phyloP scores from a whole-genome alignment of 805 yeast species.

The Blastobotrys parvus region DNA sequence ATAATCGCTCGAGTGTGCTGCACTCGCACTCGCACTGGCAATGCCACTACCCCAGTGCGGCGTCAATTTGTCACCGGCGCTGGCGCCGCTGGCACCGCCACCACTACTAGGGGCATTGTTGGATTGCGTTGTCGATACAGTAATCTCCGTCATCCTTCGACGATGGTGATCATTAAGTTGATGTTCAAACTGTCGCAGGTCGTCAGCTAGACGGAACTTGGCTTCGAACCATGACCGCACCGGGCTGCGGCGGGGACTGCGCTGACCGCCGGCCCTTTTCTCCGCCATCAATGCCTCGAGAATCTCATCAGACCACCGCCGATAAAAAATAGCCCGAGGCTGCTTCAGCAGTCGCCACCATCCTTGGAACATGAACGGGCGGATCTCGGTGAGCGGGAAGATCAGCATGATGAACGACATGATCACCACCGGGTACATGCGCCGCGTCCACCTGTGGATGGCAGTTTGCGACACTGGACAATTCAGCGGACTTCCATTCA shows the following conservation, averaged over 20 bases:
- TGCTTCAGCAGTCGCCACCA: not conserved
- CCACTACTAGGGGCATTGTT: not conserved
- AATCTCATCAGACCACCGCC: not conserved
- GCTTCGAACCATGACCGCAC: no score
- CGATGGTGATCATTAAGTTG: not conserved
- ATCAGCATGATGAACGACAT: not conserved
- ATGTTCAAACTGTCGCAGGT: not conserved
- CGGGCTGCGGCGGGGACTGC: no score
- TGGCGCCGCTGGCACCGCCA: no score
- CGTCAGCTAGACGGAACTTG: not conserved
- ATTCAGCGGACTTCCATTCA: not conserved
- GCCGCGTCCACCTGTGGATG: not conserved
- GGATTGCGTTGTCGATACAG: not conserved
- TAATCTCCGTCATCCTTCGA: not conserved
- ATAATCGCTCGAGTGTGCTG: not conserved
- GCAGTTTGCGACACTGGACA: no score
- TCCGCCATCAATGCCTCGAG: not conserved
- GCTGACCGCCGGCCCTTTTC: no score
- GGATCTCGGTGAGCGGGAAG: not conserved
- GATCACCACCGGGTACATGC: not conserved
- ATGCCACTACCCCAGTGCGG: no score
- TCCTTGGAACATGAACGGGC: not conserved
- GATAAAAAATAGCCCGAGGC: not conserved
- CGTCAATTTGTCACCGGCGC: no score
- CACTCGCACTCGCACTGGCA: not conserved